Evolutionary conservation across 352 stramenopile genomes (phyloP).

Genomic region (Stramenopiles sp.): DNA sequence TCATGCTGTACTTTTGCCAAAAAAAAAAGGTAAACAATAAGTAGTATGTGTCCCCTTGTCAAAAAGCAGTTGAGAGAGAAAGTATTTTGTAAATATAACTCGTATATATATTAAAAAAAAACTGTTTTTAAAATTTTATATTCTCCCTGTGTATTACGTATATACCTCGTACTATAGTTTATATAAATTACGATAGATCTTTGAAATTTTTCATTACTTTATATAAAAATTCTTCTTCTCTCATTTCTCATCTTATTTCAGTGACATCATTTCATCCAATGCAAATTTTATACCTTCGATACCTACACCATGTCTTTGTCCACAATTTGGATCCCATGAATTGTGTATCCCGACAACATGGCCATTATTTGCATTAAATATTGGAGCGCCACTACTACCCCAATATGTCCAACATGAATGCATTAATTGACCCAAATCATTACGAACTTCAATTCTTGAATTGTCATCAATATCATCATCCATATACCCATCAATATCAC

Average conservation of each 20-base stretch:
- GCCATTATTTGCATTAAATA: not conserved
- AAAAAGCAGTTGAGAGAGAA: no score
- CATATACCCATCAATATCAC: not conserved
- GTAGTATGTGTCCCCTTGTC: no score
- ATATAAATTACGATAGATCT: no score
- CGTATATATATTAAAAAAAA: not conserved
- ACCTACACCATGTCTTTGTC: not conserved
- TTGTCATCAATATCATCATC: no score
- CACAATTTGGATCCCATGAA: not conserved
- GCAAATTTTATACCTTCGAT: no score
- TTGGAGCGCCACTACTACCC: not conserved
- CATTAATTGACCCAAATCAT: not conserved
- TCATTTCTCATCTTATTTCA: no score
- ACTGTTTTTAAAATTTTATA: not conserved
- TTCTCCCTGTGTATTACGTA: not conserved
- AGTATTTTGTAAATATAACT: not conserved
- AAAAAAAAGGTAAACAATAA: constrained; percentile 39
- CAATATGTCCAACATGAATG: not conserved
- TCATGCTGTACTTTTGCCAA: constrained; percentile 64
- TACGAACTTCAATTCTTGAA: not conserved
- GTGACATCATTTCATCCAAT: no score
- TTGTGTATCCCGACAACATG: not conserved
- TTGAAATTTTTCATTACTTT: no score
- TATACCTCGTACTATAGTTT: no score
- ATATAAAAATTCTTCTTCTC: no score